Base-by-base conservation (phyloP, 352 stramenopile genomes). In the Globisporangium polare region DNA sequence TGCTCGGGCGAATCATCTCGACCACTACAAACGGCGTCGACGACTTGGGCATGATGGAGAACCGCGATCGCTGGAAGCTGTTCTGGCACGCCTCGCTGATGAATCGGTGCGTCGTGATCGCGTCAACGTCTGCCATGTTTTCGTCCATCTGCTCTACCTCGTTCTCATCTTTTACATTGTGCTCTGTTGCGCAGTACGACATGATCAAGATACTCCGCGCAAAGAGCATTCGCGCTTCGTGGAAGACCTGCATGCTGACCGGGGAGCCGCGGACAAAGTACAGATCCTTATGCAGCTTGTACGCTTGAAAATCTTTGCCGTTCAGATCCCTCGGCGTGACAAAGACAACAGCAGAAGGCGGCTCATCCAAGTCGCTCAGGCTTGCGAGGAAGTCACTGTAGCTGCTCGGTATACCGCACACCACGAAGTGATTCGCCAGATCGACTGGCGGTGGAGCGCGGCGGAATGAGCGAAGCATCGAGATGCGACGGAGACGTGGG, bases 41-140 rank as follows among this genome's bases (percentile, higher is more conserved):
- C 13, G 52, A 35, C 17, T 52, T 20, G 1, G 39, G n/a, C 43
- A 58, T 29, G 20, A 47, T 35, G 17, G 62, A 68, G 45, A 35
- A 24, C 20, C 47, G 35, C 18, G 35, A 20, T 6, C 39, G 55
- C 10, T 57, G 60, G 37, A 37, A 62, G 26, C 65, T 51, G 27
- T 69, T 71, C 42, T 89, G 77, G 46, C 82, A 80, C 0, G 79
- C 77, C 67, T 92, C 79, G n/a, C 73, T 87, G 35, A 90, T 89
- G 46, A 89, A 90, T 2, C 78, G 78, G 45, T 92, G 80, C 0
- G 83, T 86, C 1, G 80, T 92, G 59, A 92, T 92, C 0, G 80
- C 81, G 24, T 92, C 80, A 4, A 89, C 79, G 29, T 90, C 80
- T 1, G 78, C 77, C 77, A 90, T 90, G 53, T 92, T 87, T 49